Percentiles rank a stretch among this genome's conserved stretches.
These are phyloP conservation scores for Aspergillus calidoustus DNA, from an alignment of 2,329 filamentous ascomycete species.

Conservation along the genomic window DNA sequence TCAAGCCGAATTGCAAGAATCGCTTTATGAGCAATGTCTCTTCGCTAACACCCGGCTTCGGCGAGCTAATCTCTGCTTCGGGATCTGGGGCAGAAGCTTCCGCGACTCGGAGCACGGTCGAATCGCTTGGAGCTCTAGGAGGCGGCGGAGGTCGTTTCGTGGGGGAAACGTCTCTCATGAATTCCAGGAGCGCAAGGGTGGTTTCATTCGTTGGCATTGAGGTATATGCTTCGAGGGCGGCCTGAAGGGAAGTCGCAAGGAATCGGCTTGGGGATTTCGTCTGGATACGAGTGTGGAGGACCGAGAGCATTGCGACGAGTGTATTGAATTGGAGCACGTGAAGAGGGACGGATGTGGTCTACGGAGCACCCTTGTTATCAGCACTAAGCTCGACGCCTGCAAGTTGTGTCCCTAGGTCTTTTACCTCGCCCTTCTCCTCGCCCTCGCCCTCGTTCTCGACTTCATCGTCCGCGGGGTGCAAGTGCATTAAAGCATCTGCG, in stretches of 20 bases:
- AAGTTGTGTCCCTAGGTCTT: neutral
- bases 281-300: constrained; percentile 64
- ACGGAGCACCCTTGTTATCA: constrained; percentile 21
- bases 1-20: constrained; percentile 65
- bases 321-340: constrained; percentile 48
- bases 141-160: constrained; percentile 63
- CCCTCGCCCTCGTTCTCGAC: constrained; percentile 35
- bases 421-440: constrained; percentile 35
- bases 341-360: constrained; percentile 25
- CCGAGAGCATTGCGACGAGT: constrained; percentile 57
- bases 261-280: constrained; percentile 69
- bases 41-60: constrained; percentile 44
- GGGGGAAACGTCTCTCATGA: constrained; percentile 61
- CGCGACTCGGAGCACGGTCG: constrained; percentile 41
- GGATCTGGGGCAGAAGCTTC: constrained; percentile 58
- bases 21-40: constrained; percentile 58
- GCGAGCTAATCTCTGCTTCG: constrained; percentile 54
- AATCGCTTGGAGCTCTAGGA: constrained; percentile 59
- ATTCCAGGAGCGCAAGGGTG: constrained; percentile 60
- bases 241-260: constrained; percentile 66
- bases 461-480: constrained; percentile 53
- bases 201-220: constrained; percentile 60
- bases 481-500: constrained; percentile 62
- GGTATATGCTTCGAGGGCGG: constrained; percentile 64
- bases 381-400: constrained; percentile 25